Evolutionary conservation across 345 rosid genomes (phyloP).

Genomic region (Aethionema arabicum): DNA sequence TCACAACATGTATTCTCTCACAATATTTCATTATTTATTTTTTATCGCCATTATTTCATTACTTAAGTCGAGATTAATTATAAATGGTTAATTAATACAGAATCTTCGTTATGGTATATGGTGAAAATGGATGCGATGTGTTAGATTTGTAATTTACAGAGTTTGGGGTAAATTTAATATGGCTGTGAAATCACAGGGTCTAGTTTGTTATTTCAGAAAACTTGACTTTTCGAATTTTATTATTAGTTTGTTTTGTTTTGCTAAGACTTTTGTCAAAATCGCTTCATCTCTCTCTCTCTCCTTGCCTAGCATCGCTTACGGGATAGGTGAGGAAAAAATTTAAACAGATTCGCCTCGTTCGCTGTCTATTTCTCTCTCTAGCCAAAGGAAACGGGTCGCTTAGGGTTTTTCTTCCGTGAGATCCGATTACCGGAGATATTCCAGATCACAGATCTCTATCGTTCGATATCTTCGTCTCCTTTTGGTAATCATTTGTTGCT

Average conservation of each 20-base stretch:
- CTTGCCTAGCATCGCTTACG: constrained; percentile 28
- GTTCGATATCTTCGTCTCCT: constrained; percentile 6
- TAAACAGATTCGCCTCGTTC: constrained; percentile 28
- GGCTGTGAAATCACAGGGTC: not conserved
- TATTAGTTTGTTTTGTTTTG: constrained; percentile 10
- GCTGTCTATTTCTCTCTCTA: constrained; percentile 2
- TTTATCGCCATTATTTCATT: no score
- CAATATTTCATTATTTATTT: no score
- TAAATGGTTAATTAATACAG: no score
- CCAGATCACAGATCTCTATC: constrained; percentile 40
- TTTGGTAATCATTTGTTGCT: constrained; percentile 24
- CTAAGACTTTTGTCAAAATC: constrained; percentile 10
- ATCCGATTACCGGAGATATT: constrained; percentile 27
- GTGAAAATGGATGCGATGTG: not conserved
- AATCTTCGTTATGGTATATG: no score
- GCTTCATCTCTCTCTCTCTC: constrained; percentile 23
- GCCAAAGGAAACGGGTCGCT: constrained; percentile 15
- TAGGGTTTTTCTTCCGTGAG: constrained; percentile 34
- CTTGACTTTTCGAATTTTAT: constrained; percentile 22
- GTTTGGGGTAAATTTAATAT: not conserved
- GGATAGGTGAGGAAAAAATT: constrained; percentile 18
- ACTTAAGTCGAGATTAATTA: no score
- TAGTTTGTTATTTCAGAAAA: not conserved
- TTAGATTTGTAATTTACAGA: not conserved
- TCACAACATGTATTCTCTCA: not conserved